Conservation (phyloP, 2,329 filamentous ascomycete species). For the Pseudopyricularia javanii region DNA sequence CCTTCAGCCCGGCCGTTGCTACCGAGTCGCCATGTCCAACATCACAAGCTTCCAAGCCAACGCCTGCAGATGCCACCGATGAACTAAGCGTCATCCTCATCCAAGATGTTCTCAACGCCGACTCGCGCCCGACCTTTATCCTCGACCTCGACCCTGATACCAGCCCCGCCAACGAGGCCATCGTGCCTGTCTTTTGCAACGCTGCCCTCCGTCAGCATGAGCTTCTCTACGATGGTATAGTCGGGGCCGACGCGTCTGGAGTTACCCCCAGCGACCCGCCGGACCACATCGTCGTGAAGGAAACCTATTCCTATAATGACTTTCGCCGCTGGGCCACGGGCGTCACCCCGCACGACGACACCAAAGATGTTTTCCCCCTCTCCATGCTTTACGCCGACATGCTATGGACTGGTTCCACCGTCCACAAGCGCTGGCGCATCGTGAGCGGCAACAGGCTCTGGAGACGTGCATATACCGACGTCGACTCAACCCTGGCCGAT, state of each 20-base stretch:
- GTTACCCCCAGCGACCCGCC: background rate
- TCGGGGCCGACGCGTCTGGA: slow-evolving; percentile 6
- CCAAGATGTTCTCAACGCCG: slow-evolving; percentile 12
- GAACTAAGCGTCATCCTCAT: slow-evolving; percentile 12
- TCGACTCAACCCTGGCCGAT: background rate
- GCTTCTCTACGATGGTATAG: slow-evolving; percentile 16
- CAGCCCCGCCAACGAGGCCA: slow-evolving; percentile 8
- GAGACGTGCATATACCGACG: slow-evolving; percentile 8
- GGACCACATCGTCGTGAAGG: background rate
- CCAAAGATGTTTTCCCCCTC: slow-evolving; percentile 29
- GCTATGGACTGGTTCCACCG: slow-evolving; percentile 25
- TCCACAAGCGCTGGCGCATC: slow-evolving; percentile 23
- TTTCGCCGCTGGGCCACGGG: slow-evolving; percentile 28
- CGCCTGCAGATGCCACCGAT: slow-evolving; percentile 5
- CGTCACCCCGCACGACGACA: slow-evolving; percentile 27
- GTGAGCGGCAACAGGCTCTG: slow-evolving; percentile 26
- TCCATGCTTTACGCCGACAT: slow-evolving; percentile 21
- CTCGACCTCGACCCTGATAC: slow-evolving; percentile 23
- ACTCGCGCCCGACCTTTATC: slow-evolving; percentile 23
- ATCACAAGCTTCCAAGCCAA: background rate
- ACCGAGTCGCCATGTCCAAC: background rate
- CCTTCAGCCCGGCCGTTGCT: background rate
- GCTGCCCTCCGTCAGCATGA: slow-evolving; percentile 20
- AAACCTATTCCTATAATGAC: slow-evolving; percentile 14
- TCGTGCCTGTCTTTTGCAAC: slow-evolving; percentile 23